Conservation (phyloP, 306 rosid genomes). For the Fragaria ananassa region DNA sequence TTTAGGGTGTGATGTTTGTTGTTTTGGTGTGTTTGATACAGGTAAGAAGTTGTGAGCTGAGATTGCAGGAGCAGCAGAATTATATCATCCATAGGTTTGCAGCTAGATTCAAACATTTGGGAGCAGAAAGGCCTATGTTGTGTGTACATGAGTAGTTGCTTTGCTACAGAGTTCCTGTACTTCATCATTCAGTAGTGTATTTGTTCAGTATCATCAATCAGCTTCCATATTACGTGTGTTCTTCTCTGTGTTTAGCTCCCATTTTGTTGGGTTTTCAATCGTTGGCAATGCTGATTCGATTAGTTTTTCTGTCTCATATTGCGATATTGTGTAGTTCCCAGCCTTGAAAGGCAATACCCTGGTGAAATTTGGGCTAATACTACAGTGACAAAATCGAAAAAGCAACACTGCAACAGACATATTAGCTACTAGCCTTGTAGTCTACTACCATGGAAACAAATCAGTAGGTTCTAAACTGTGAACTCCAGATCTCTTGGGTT, state of each 20-base stretch:
- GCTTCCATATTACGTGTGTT: conserved; percentile 5
- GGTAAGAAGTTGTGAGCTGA: conserved; percentile 34
- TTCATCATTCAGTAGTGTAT: not conserved
- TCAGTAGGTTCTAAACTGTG: not conserved
- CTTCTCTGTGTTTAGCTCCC: not conserved
- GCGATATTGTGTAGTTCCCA: not conserved
- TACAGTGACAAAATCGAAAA: not conserved
- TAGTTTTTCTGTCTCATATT: not conserved
- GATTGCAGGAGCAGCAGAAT: not conserved
- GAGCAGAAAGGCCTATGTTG: conserved; percentile 5
- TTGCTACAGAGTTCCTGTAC: conserved; percentile 1
- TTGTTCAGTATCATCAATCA: not conserved
- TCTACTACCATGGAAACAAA: not conserved
- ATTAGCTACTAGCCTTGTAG: not conserved
- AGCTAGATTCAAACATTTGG: conserved; percentile 13
- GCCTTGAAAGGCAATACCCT: not conserved
- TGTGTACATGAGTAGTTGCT: conserved; percentile 7
- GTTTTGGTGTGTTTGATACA: conserved; percentile 18
- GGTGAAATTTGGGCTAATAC: not conserved
- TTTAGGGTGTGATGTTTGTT: conserved; percentile 5
- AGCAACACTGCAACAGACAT: not conserved
- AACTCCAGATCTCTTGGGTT: not conserved
- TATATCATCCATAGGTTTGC: not conserved
- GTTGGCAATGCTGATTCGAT: not conserved
- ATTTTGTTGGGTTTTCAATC: not conserved